Evolutionary conservation across 805 yeast genomes (phyloP).

Genomic region (Scheffersomyces ergatensis): DNA sequence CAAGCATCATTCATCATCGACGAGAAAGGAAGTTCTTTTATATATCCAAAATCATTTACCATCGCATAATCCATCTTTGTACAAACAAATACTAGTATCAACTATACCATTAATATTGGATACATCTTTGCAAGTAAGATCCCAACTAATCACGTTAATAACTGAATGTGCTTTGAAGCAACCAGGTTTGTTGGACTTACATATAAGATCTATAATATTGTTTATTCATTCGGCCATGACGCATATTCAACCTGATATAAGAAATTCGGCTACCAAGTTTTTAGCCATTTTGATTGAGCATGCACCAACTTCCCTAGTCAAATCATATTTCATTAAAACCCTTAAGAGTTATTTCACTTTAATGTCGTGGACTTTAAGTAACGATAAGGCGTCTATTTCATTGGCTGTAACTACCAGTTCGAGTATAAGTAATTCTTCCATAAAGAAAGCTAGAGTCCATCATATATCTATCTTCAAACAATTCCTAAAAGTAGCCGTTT

Average conservation of each 20-base stretch:
- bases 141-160: slow-evolving; percentile 48
- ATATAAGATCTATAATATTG: slow-evolving; percentile 59
- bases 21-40: slow-evolving; percentile 69
- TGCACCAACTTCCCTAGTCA: slow-evolving; percentile 54
- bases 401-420: slow-evolving; percentile 33
- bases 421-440: slow-evolving; percentile 26
- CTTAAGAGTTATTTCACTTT: slow-evolving; percentile 65
- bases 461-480: slow-evolving; percentile 43
- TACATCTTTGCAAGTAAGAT: slow-evolving; percentile 62
- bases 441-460: slow-evolving; percentile 33
- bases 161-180: slow-evolving; percentile 47
- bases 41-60: slow-evolving; percentile 54
- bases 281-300: slow-evolving; percentile 56
- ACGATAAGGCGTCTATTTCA: slow-evolving; percentile 32
- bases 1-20: slow-evolving; percentile 68
- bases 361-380: slow-evolving; percentile 66
- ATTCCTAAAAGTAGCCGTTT: slow-evolving; percentile 46
- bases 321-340: slow-evolving; percentile 67
- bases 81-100: slow-evolving; percentile 57
- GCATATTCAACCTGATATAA: slow-evolving; percentile 73
- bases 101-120: slow-evolving; percentile 67
- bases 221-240: slow-evolving; percentile 92
- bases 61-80: slow-evolving; percentile 43
- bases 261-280: slow-evolving; percentile 73
- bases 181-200: slow-evolving; percentile 56